Conservation (phyloP, 2,329 filamentous ascomycete genomes). For the Thelonectria blattea region DNA sequence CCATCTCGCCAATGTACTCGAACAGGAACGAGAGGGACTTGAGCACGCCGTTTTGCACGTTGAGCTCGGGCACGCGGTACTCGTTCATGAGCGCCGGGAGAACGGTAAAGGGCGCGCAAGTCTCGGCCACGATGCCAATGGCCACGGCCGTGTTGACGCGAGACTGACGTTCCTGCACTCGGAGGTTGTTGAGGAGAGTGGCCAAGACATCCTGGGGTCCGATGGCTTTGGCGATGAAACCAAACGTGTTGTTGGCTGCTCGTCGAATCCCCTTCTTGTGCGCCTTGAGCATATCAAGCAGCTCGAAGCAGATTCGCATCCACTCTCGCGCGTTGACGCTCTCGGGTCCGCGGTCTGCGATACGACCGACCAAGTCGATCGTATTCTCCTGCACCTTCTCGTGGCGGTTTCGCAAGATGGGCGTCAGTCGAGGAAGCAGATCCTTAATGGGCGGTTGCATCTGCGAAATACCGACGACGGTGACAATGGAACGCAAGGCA, state of each 20-base stretch:
- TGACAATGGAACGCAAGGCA: constrained; percentile 93
- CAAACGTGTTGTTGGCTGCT: constrained; percentile 98
- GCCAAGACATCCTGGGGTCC: constrained; percentile 96
- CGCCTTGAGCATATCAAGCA: constrained; percentile 98
- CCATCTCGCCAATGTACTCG: constrained; percentile 99
- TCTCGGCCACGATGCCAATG: constrained; percentile 98
- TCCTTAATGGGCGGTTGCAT: constrained; percentile 99
- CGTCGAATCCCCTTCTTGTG: constrained; percentile 99
- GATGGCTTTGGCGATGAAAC: constrained; percentile 99
- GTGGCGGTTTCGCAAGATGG: constrained; percentile 97
- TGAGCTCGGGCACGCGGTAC: constrained; percentile 96
- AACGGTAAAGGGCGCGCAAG: constrained; percentile 96
- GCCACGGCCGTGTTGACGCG: constrained; percentile 98
- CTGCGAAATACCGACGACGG: constrained; percentile 94
- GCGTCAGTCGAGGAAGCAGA: constrained; percentile 89
- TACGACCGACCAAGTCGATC: constrained; percentile 96
- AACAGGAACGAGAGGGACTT: constrained; percentile 97
- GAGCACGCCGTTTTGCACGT: constrained; percentile 97
- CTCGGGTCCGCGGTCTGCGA: constrained; percentile 95
- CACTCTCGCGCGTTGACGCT: constrained; percentile 96
- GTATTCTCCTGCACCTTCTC: constrained; percentile 99
- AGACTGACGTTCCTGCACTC: constrained; percentile 96
- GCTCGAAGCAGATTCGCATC: constrained; percentile 99
- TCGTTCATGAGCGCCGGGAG: constrained; percentile 99
- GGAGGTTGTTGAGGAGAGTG: constrained; percentile 92